Evolutionary conservation across 2,329 filamentous ascomycete genomes (phyloP), one percentile per base, ranked within the genome.

Genomic region (Aspergillus texensis): DNA sequence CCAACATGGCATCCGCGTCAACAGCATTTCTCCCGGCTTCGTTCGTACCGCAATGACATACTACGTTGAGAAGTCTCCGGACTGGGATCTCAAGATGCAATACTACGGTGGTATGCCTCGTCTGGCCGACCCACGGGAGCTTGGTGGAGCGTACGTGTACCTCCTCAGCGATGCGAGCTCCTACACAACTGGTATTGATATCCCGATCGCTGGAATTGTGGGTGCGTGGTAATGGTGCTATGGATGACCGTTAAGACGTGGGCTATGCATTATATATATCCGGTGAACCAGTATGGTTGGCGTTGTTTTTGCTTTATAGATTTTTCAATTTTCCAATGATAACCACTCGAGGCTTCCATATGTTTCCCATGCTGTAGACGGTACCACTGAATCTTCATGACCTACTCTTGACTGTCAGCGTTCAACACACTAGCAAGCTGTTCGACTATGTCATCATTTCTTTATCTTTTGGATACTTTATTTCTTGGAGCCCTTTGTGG

Each of bases 61-160:
- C 70, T 83, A 81, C 67, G 83, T 87, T 6, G 79, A 81, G 62
- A 79, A 79, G n/a, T 77, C 79, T 19, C 81, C 83, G 0, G 85
- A 86, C 69, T 87, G 84, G 85, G 82, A 84, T 62, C 75, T 80
- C 65, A 83, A 87, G 75, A 80, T 87, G 76, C 82, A 85, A 73
- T 86, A 87, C 69, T 86, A 86, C 67, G 83, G 85, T 3, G 84
- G 84, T 3, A 86, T 87, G 78, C 84, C 84, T 12, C 75, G 84
- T 32, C 67, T 87, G 43, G 85, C 84, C 0, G 79, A 83, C 55
- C 81, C 83, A 0, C 79, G 84, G 65, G 84, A 87, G 72, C 73
- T 87, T 2, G 84, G 84, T 2, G 84, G 85, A 16, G 85, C 85
- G 0, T 87, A 86, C 67, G 83, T 86, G 5, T 87, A 86, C 66